phyloP scores from a whole-genome alignment of 108 stramenopile species.

The Skeletonema costatum region DNA sequence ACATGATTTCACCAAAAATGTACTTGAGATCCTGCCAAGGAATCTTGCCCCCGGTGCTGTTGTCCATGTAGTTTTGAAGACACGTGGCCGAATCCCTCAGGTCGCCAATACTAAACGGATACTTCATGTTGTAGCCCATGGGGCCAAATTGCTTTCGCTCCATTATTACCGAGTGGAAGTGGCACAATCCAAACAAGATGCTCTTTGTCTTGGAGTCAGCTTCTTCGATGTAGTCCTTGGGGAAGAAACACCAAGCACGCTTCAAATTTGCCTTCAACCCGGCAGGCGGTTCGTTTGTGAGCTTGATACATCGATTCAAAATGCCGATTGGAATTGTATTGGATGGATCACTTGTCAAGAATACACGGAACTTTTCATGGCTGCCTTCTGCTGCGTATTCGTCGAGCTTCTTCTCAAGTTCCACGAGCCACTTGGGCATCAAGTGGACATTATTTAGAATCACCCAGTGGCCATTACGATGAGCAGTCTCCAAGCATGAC shows the following conservation, averaged over 20 bases:
- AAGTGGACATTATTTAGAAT: constrained; percentile 93
- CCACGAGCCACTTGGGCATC: constrained; percentile 89
- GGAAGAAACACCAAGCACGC: constrained; percentile 89
- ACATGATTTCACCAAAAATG: constrained; percentile 95
- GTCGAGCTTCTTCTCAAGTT: constrained; percentile 91
- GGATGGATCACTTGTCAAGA: constrained; percentile 86
- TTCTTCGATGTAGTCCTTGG: constrained; percentile 86
- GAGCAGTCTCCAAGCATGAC: constrained; percentile 86
- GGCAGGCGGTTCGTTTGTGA: constrained; percentile 93
- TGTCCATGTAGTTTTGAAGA: constrained; percentile 91
- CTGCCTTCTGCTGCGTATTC: constrained; percentile 79
- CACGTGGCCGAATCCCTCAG: constrained; percentile 86
- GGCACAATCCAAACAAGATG: constrained; percentile 91
- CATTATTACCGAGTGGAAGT: constrained; percentile 93
- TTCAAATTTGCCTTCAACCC: constrained; percentile 93
- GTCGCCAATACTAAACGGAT: constrained; percentile 92
- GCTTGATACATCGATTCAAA: constrained; percentile 91
- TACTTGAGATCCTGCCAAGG: constrained; percentile 94
- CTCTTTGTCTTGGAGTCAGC: constrained; percentile 86
- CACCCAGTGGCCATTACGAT: constrained; percentile 93
- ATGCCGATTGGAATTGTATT: constrained; percentile 88
- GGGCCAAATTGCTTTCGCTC: constrained; percentile 94
- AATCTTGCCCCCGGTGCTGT: constrained; percentile 86
- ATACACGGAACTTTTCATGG: constrained; percentile 88
- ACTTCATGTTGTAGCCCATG: constrained; percentile 96